Conservation (phyloP, 345 rosid species). For the Eucalyptus lansdowneana region DNA sequence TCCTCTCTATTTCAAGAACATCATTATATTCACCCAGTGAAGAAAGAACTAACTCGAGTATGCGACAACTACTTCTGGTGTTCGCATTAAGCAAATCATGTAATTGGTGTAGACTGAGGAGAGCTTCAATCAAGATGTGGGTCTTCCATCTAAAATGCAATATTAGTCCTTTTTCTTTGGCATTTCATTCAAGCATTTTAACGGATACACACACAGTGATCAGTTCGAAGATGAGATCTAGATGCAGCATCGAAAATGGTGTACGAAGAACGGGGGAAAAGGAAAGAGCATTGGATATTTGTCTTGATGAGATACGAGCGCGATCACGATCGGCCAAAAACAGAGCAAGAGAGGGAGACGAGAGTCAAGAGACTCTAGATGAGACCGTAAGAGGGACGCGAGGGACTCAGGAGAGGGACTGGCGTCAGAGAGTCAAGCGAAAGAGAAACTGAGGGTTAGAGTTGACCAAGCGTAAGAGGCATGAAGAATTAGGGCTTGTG, state of each 20-base stretch:
- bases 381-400: background rate
- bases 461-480: background rate
- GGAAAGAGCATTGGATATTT: too few species aligned
- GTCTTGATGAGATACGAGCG: too few species aligned
- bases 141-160: background rate
- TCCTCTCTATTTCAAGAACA: background rate
- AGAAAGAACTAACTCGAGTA: background rate
- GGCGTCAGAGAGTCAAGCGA: background rate
- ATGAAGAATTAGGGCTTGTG: background rate
- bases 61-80: background rate
- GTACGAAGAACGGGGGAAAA: too few species aligned
- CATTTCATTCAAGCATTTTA: too few species aligned
- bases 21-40: background rate
- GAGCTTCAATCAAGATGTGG: background rate
- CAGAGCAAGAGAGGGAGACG: background rate
- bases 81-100: background rate
- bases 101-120: background rate
- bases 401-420: background rate
- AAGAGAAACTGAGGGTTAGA: background rate
- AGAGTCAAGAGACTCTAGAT: background rate
- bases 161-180: background rate
- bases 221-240: too few species aligned
- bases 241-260: too few species aligned
- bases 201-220: too few species aligned
- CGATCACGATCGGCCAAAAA: too few species aligned